phyloP scores from a whole-genome alignment of 768 basidiomycete species.

The Leccinum rimulosum region DNA sequence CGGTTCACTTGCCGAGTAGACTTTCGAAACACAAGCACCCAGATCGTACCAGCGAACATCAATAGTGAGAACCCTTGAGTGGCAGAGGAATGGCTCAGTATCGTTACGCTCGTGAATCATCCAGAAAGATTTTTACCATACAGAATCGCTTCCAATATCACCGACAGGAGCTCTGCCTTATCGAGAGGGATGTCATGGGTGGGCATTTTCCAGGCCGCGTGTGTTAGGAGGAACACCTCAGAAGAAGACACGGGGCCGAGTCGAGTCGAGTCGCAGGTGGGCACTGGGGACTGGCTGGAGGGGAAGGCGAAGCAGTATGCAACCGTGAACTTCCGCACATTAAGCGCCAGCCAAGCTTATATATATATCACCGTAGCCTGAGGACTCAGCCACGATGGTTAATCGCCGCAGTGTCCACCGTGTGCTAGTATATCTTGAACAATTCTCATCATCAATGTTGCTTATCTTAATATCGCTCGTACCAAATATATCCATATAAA shows the following conservation, averaged over 20 bases:
- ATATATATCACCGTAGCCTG: background rate
- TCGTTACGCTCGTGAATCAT: background rate
- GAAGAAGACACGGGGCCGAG: background rate
- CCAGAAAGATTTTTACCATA: conserved; percentile 13
- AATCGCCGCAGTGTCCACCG: background rate
- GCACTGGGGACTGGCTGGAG: background rate
- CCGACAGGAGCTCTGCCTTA: conserved; percentile 21
- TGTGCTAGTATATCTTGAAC: background rate
- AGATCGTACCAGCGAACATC: conserved; percentile 34
- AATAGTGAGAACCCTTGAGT: conserved; percentile 36
- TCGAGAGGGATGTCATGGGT: conserved; percentile 13
- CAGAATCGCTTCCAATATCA: conserved; percentile 17
- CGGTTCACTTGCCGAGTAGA: conserved; percentile 13
- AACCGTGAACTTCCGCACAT: background rate
- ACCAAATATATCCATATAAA: background rate
- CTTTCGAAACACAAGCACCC: conserved; percentile 16
- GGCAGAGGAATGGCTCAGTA: background rate
- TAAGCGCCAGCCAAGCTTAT: background rate
- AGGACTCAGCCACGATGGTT: background rate
- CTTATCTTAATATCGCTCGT: background rate
- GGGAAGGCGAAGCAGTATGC: background rate
- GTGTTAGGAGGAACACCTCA: background rate
- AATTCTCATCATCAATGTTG: background rate
- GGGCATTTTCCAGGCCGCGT: background rate
- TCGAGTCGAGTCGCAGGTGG: background rate